Percentiles rank a stretch among this genome's conserved stretches.
phyloP scores from a whole-genome alignment of 805 yeast genomes.

The Saccharomycopsis sp. region DNA sequence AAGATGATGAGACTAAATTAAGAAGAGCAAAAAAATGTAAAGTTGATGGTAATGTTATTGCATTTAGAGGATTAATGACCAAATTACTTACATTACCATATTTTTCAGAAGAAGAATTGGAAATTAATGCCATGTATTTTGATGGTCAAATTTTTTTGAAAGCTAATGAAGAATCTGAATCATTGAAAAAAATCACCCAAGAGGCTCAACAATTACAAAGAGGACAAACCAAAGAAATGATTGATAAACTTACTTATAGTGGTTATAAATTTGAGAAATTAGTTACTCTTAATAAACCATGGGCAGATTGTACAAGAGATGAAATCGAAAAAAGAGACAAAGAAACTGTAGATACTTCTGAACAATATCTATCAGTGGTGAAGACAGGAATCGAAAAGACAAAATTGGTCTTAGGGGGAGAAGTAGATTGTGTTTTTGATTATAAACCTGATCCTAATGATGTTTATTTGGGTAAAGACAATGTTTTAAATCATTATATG shows the following conservation, averaged over 20 bases:
- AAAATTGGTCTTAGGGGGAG: constrained; percentile 69
- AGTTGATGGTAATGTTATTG: constrained; percentile 53
- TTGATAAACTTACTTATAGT: constrained; percentile 40
- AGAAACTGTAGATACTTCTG: constrained; percentile 53
- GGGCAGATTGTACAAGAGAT: constrained; percentile 56
- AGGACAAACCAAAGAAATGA: constrained; percentile 17
- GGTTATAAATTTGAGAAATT: constrained; percentile 84
- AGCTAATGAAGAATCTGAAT: constrained; percentile 22
- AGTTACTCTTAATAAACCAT: constrained; percentile 65
- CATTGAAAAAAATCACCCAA: constrained; percentile 1
- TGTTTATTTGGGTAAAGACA: constrained; percentile 23
- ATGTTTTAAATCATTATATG: constrained; percentile 61
- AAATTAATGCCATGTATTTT: constrained; percentile 52
- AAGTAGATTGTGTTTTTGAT: constrained; percentile 86
- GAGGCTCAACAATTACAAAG: constrained; percentile 24
- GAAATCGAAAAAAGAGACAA: constrained; percentile 58
- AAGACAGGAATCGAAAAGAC: constrained; percentile 73
- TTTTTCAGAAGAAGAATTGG: constrained; percentile 42
- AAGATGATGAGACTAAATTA: constrained; percentile 46
- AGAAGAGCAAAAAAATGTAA: constrained; percentile 29
- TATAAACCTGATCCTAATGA: constrained; percentile 40
- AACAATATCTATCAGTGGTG: constrained; percentile 74
- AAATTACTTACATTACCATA: constrained; percentile 61
- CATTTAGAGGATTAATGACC: constrained; percentile 82
- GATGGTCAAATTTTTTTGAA: constrained; percentile 70